phyloP scores from a whole-genome alignment of 225 moss, liverwort and hornwort genomes.

The Physcomitrellopsis africana region DNA sequence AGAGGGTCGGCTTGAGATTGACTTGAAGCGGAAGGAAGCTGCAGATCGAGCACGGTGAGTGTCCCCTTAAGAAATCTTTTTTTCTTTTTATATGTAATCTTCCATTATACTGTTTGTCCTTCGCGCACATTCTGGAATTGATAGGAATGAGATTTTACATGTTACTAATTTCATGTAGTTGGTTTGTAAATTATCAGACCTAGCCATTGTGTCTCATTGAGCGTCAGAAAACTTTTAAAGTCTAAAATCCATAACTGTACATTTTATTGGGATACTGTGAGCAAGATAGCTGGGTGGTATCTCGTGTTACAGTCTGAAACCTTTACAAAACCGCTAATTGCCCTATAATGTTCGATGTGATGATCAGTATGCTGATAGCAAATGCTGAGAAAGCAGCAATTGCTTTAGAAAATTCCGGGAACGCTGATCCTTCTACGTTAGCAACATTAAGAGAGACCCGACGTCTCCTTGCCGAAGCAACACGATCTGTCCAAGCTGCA shows the following conservation, averaged over 20 bases:
- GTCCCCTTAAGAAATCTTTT: background rate
- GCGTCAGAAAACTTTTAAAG: background rate
- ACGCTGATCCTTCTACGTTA: constrained; percentile 39
- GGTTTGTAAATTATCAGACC: background rate
- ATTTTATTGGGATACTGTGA: background rate
- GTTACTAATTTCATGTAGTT: background rate
- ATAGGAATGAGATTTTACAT: background rate
- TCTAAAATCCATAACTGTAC: background rate
- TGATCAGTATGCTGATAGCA: constrained; percentile 47
- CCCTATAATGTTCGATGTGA: background rate
- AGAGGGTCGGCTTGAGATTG: constrained; percentile 72
- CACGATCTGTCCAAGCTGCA: constrained; percentile 45
- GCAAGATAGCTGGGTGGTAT: too few species aligned
- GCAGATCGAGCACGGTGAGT: constrained; percentile 82
- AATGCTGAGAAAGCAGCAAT: constrained; percentile 57
- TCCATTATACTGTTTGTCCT: background rate
- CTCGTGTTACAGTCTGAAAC: too few species aligned
- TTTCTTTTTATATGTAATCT: background rate
- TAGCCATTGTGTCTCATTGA: background rate
- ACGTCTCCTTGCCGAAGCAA: constrained; percentile 47
- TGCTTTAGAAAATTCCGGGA: constrained; percentile 45
- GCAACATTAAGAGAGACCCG: constrained; percentile 51
- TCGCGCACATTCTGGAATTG: background rate
- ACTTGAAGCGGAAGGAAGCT: constrained; percentile 75
- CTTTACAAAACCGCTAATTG: too few species aligned